Evolutionary conservation across 495 filamentous ascomycete species (phyloP).

Genomic region (Daldinia caldariorum): DNA sequence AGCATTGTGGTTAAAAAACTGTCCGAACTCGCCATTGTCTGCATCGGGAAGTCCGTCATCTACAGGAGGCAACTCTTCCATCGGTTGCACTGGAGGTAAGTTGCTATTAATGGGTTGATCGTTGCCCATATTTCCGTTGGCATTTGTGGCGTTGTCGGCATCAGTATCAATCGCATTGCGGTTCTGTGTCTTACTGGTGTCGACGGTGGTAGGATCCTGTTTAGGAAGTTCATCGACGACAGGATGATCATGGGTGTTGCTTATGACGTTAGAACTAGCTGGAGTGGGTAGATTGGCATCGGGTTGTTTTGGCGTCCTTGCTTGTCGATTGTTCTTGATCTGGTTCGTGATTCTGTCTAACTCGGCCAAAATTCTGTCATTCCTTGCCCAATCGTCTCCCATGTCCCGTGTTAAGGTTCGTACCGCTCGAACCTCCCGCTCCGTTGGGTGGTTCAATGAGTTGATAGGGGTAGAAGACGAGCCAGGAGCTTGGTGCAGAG

Average conservation of each 20-base stretch:
- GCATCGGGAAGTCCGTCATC: background rate
- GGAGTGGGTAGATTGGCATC: background rate
- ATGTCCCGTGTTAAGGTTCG: slow-evolving; percentile 19
- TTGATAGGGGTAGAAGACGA: background rate
- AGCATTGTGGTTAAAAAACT: background rate
- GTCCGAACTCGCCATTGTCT: background rate
- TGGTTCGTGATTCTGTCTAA: slow-evolving; percentile 1
- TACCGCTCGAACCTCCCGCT: slow-evolving; percentile 5
- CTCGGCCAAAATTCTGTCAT: background rate
- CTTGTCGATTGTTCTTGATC: background rate
- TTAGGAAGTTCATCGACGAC: background rate
- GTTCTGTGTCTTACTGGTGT: too few species aligned
- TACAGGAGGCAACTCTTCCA: background rate
- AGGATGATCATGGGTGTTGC: background rate
- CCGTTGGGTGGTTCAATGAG: slow-evolving; percentile 10
- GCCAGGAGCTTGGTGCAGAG: background rate
- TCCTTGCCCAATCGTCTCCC: background rate
- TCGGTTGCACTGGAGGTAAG: background rate
- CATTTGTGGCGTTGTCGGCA: background rate
- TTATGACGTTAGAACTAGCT: background rate
- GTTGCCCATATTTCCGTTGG: background rate
- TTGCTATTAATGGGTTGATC: background rate
- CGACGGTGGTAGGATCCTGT: too few species aligned
- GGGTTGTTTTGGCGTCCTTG: background rate
- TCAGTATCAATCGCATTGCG: too few species aligned